A percentile compares a stretch with the other conserved stretches of the same genome.
phyloP scores from a whole-genome alignment of 176 grass and related monocot species.

The Cocos nucifera region DNA sequence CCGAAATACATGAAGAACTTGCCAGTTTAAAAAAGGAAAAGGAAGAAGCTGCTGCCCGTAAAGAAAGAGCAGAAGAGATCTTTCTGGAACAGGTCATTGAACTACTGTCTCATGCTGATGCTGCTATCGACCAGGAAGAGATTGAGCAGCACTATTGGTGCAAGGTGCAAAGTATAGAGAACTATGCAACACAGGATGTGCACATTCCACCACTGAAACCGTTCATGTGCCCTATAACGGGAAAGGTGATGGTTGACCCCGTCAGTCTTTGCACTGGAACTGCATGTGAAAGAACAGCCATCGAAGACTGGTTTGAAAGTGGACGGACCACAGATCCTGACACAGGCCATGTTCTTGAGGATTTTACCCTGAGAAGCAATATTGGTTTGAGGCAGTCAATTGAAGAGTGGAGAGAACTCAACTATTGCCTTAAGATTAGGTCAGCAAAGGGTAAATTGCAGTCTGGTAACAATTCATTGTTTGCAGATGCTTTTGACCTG shows the following conservation, averaged over 20 bases:
- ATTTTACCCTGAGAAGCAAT: too few relatives aligned
- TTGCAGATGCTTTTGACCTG: too few relatives aligned
- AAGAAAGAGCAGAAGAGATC: background rate
- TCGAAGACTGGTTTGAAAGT: background rate
- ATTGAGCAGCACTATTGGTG: background rate
- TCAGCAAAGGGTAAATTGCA: too few relatives aligned
- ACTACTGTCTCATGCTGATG: slow-evolving; percentile 1
- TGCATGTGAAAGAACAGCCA: slow-evolving; percentile 2
- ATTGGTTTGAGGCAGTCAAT: too few relatives aligned
- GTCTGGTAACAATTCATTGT: too few relatives aligned
- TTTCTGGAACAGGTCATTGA: slow-evolving; percentile 1
- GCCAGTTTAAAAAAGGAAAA: too few relatives aligned
- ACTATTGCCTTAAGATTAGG: too few relatives aligned
- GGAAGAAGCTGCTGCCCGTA: too few relatives aligned
- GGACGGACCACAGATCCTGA: background rate
- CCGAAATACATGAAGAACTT: too few relatives aligned
- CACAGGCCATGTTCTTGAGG: too few relatives aligned
- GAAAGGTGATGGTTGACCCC: background rate
- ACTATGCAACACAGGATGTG: background rate
- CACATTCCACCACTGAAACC: background rate
- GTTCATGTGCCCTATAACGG: slow-evolving; percentile 2
- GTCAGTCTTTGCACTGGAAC: slow-evolving; percentile 5
- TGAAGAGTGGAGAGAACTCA: too few relatives aligned
- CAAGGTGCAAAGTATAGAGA: background rate
- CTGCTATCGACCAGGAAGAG: background rate